phyloP scores from a whole-genome alignment of 805 yeast species.

The Saccharomycopsis javanensis region DNA sequence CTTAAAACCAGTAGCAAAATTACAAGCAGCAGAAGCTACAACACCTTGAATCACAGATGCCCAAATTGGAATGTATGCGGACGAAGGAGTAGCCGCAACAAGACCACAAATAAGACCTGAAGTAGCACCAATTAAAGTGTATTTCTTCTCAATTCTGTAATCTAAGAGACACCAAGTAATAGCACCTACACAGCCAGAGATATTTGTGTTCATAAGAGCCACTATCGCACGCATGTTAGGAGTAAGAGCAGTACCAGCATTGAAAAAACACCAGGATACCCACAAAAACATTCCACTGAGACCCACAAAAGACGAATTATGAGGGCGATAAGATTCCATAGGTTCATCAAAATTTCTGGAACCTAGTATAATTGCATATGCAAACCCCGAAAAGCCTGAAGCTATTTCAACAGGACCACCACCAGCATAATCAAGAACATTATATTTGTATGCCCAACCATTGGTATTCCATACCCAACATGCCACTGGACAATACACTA shows the following conservation, averaged over 20 bases:
- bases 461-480: conserved; percentile 91
- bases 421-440: conserved; percentile 93
- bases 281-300: conserved; percentile 81
- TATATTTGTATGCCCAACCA: conserved; percentile 93
- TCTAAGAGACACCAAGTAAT: conserved; percentile 87
- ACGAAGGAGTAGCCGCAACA: conserved; percentile 94
- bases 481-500: conserved; percentile 90
- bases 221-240: conserved; percentile 80
- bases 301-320: conserved; percentile 84
- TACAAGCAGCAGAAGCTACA: conserved; percentile 74
- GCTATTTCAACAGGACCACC: conserved; percentile 96
- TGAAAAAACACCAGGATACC: conserved; percentile 96
- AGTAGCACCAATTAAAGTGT: conserved; percentile 92
- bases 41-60: conserved; percentile 82
- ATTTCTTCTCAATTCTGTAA: conserved; percentile 76
- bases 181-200: conserved; percentile 86
- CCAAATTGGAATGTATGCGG: conserved; percentile 87
- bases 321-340: conserved; percentile 89
- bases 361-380: conserved; percentile 71
- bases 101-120: conserved; percentile 93
- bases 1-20: conserved; percentile 81
- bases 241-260: conserved; percentile 78
- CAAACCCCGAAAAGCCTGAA: conserved; percentile 86
- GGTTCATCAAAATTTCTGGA: conserved; percentile 57
- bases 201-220: conserved; percentile 84